These are phyloP conservation scores for Eruca vesicaria DNA, from an alignment of 441 rosid species.

Conservation along the genomic window DNA sequence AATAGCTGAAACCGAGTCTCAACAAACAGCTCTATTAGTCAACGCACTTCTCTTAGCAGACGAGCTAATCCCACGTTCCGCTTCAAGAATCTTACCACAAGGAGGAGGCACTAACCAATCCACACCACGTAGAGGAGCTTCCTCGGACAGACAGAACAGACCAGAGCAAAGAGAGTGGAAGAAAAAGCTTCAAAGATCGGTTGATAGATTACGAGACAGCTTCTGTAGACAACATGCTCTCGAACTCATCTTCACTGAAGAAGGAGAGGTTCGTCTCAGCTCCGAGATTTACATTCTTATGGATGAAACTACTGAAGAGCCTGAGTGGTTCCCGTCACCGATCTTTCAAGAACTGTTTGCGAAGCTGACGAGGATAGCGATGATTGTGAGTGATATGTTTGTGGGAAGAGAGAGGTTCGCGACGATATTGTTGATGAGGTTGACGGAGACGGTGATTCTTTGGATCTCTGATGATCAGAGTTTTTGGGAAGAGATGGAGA, in stretches of 20 bases:
- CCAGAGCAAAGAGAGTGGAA: conserved; percentile 91
- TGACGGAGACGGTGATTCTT: conserved; percentile 85
- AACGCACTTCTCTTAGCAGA: conserved; percentile 90
- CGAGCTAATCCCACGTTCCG: conserved; percentile 81
- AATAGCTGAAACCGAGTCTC: conserved; percentile 78
- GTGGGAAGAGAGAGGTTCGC: conserved; percentile 94
- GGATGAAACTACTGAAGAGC: conserved; percentile 62
- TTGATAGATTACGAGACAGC: conserved; percentile 77
- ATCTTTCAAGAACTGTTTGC: conserved; percentile 77
- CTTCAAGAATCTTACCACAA: conserved; percentile 71
- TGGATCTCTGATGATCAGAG: conserved; percentile 91
- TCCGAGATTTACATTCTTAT: conserved; percentile 53
- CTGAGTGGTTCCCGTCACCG: conserved; percentile 74
- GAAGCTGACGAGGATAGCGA: conserved; percentile 63
- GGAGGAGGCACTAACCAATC: conserved; percentile 49
- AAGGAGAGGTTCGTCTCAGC: conserved; percentile 72
- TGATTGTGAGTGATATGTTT: conserved; percentile 69
- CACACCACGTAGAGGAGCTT: conserved; percentile 48
- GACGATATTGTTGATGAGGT: conserved; percentile 77
- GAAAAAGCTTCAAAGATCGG: conserved; percentile 68
- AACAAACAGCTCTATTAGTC: conserved; percentile 80
- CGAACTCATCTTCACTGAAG: conserved; percentile 79
- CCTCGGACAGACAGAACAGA: conserved; percentile 67
- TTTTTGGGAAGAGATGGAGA: conserved; percentile 90
- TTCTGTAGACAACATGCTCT: conserved; percentile 90